Conservation (phyloP, 75 land plant genomes). For the Chamaecyparis obtusa region DNA sequence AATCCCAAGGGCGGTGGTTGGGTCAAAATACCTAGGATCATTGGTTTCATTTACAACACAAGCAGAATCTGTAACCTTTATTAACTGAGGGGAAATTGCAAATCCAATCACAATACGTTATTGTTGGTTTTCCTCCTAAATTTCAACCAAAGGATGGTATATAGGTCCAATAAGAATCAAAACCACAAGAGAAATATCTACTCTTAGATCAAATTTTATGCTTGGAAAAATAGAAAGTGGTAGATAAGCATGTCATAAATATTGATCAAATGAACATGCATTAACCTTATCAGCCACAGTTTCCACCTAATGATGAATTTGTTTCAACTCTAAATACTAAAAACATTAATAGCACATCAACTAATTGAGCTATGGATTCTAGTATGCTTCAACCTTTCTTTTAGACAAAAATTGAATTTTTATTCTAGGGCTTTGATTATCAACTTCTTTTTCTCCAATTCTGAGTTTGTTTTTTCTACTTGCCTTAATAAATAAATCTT, state of each 20-base stretch:
- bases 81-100: slow-evolving; percentile 20
- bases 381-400: neutral
- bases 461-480: too few species aligned
- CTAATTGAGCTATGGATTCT: neutral
- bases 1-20: slow-evolving; percentile 12
- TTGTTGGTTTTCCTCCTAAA: slow-evolving; percentile 15
- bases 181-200: slow-evolving; percentile 15
- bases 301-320: slow-evolving; percentile 17
- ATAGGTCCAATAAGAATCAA: slow-evolving; percentile 35
- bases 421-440: neutral
- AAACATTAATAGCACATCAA: slow-evolving; percentile 10
- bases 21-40: slow-evolving; percentile 16
- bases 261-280: slow-evolving; percentile 32
- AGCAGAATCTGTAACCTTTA: slow-evolving; percentile 30
- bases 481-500: too few species aligned
- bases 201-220: slow-evolving; percentile 6
- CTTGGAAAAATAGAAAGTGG: slow-evolving; percentile 26
- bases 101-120: slow-evolving; percentile 25
- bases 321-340: slow-evolving; percentile 11
- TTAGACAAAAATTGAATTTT: neutral
- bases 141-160: slow-evolving; percentile 19
- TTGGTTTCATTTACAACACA: slow-evolving; percentile 17
- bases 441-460: neutral
- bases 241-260: slow-evolving; percentile 19
- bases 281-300: slow-evolving; percentile 22